phyloP scores from a whole-genome alignment of 352 stramenopile species.

The Phytophthora foliorum region DNA sequence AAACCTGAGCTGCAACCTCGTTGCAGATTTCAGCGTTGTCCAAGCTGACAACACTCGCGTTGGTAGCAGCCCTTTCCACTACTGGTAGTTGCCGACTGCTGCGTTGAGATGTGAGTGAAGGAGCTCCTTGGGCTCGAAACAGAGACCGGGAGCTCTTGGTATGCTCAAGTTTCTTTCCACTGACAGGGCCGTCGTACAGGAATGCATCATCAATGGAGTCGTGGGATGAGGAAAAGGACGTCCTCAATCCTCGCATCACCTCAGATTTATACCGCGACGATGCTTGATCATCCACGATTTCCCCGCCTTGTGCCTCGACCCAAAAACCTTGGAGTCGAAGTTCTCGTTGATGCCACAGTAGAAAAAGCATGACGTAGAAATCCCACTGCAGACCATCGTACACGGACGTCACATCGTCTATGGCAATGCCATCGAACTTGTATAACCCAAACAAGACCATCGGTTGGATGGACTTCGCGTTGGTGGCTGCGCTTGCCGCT shows the following conservation, averaged over 20 bases:
- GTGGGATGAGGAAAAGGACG: slow-evolving; percentile 68
- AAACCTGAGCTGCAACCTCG: slow-evolving; percentile 54
- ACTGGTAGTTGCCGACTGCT: slow-evolving; percentile 26
- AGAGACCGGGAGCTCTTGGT: slow-evolving; percentile 17
- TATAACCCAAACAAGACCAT: slow-evolving; percentile 87
- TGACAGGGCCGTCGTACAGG: slow-evolving; percentile 29
- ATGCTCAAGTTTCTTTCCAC: slow-evolving; percentile 31
- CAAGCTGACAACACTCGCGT: slow-evolving; percentile 36
- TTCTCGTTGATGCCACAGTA: slow-evolving; percentile 86
- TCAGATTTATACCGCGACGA: slow-evolving; percentile 58
- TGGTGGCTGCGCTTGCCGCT: slow-evolving; percentile 39
- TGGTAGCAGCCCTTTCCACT: slow-evolving; percentile 31
- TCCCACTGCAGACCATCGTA: slow-evolving; percentile 86
- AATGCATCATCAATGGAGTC: slow-evolving; percentile 86
- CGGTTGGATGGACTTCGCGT: slow-evolving; percentile 76
- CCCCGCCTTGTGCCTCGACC: slow-evolving; percentile 45
- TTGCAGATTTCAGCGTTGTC: slow-evolving; percentile 44
- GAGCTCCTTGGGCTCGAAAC: slow-evolving; percentile 11
- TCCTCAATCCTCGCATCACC: slow-evolving; percentile 45
- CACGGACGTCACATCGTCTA: slow-evolving; percentile 60
- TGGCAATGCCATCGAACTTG: slow-evolving; percentile 84
- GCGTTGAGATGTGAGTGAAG: slow-evolving; percentile 29
- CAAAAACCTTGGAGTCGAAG: slow-evolving; percentile 84
- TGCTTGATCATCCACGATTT: slow-evolving; percentile 32
- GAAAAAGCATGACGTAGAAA: slow-evolving; percentile 82